A percentile compares a stretch with the other conserved stretches of the same genome.
Evolutionary conservation across 2,329 filamentous ascomycete species (phyloP).

Genomic region (Penicillium vulpinum): DNA sequence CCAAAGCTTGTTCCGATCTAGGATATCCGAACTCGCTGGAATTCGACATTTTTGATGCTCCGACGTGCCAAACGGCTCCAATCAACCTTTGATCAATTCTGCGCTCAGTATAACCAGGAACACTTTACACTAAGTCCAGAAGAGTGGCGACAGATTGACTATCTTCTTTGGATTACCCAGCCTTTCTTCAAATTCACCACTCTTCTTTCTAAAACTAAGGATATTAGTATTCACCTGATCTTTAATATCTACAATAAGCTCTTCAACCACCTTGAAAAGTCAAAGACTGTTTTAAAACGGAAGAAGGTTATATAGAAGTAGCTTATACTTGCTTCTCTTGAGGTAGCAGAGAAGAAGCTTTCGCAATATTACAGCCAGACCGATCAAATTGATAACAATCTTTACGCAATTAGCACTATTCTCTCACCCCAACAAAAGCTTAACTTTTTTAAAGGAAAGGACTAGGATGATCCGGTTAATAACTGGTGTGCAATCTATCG

Average conservation of each 20-base stretch:
- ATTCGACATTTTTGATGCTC: not conserved
- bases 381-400: not conserved
- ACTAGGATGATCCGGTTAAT: slow-evolving; percentile 6
- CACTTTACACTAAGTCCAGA: not conserved
- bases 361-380: slow-evolving; percentile 7
- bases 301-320: slow-evolving; percentile 15
- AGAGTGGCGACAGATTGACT: not conserved
- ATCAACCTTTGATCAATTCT: not conserved
- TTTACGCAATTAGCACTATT: slow-evolving; percentile 9
- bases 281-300: not conserved
- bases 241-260: slow-evolving; percentile 16
- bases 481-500: not conserved
- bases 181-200: not conserved
- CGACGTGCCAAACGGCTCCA: not conserved
- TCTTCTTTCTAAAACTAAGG: not conserved
- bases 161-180: not conserved
- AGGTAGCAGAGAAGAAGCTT: slow-evolving; percentile 11
- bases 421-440: slow-evolving; percentile 9
- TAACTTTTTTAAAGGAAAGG: slow-evolving; percentile 11
- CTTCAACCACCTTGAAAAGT: slow-evolving; percentile 13
- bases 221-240: not conserved
- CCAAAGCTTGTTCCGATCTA: not conserved
- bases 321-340: slow-evolving; percentile 9
- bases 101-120: not conserved
- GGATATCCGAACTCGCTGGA: not conserved